Evolutionary conservation across 305 asterid species (phyloP).

Genomic region (Andrographis paniculata): DNA sequence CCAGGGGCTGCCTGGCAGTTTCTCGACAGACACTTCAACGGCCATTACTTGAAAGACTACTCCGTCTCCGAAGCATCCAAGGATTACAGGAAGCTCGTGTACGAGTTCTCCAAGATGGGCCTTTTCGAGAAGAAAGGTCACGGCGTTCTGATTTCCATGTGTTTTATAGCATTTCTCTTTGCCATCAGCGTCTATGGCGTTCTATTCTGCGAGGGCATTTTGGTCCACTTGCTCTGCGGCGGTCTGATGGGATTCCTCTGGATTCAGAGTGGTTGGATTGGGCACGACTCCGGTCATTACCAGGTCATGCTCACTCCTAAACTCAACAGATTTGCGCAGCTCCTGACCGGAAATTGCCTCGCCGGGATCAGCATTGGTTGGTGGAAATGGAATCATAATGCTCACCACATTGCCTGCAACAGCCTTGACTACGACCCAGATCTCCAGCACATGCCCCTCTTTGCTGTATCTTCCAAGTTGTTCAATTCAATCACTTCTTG

Average conservation of each 20-base stretch:
- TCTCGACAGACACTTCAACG: conserved; percentile 53
- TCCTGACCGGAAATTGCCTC: conserved; percentile 63
- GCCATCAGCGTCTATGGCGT: conserved; percentile 53
- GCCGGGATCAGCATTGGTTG: conserved; percentile 84
- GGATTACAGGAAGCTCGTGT: conserved; percentile 63
- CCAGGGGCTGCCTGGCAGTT: conserved; percentile 46
- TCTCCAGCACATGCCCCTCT: conserved; percentile 69
- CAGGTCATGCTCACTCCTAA: conserved; percentile 43
- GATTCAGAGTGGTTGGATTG: conserved; percentile 96
- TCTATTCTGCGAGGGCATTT: conserved; percentile 33
- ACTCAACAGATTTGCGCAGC: conserved; percentile 43
- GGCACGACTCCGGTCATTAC: conserved; percentile 91
- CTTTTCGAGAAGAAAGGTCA: conserved; percentile 69
- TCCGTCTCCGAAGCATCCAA: conserved; percentile 58
- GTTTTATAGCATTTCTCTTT: conserved; percentile 28
- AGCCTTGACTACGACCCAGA: conserved; percentile 84
- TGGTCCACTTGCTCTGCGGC: conserved; percentile 53
- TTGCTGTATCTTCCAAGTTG: conserved; percentile 64
- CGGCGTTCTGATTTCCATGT: conserved; percentile 23
- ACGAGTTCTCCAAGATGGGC: conserved; percentile 54
- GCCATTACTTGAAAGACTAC: conserved; percentile 45
- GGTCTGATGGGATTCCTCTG: conserved; percentile 63
- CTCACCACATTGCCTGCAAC: conserved; percentile 85
- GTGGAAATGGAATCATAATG: conserved; percentile 93
- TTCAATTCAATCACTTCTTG: conserved; percentile 55